Conservation (phyloP, 2,329 filamentous ascomycete genomes). For the Dactylellina drechsleri region DNA sequence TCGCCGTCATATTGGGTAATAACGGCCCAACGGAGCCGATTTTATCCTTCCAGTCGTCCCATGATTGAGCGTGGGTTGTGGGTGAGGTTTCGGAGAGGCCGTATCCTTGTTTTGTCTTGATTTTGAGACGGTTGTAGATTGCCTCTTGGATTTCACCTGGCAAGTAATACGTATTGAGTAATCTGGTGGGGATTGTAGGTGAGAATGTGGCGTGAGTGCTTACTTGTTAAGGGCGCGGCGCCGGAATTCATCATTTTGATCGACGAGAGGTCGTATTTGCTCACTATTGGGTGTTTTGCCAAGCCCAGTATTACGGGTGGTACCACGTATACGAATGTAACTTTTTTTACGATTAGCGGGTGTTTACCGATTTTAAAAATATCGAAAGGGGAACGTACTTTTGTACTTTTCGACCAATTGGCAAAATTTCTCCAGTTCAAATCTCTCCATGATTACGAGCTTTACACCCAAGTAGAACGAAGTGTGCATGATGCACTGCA, state of each 20-base stretch:
- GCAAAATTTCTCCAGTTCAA: conserved; percentile 84
- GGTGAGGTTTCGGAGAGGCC: conserved; percentile 88
- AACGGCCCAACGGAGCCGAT: conserved; percentile 83
- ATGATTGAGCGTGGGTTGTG: conserved; percentile 76
- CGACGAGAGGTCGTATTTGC: conserved; percentile 81
- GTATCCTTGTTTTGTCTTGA: conserved; percentile 91
- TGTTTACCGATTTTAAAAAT: background rate
- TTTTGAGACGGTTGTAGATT: conserved; percentile 76
- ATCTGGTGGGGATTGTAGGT: background rate
- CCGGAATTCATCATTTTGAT: conserved; percentile 87
- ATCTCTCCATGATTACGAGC: conserved; percentile 78
- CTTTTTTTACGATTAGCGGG: background rate
- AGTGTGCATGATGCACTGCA: conserved; percentile 54
- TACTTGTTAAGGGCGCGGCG: conserved; percentile 80
- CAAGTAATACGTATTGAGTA: conserved; percentile 15
- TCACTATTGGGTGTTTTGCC: conserved; percentile 79
- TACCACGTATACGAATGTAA: conserved; percentile 66
- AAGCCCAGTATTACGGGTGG: conserved; percentile 85
- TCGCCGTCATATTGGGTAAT: conserved; percentile 78
- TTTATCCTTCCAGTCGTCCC: conserved; percentile 78
- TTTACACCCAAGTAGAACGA: conserved; percentile 66
- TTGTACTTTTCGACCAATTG: conserved; percentile 76
- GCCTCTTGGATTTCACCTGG: conserved; percentile 75
- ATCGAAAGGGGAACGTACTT: conserved; percentile 67
- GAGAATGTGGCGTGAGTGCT: conserved; percentile 57